These are phyloP conservation scores for Candolleomyces efflorescens DNA, from an alignment of 768 basidiomycete genomes.

Conservation along the genomic window DNA sequence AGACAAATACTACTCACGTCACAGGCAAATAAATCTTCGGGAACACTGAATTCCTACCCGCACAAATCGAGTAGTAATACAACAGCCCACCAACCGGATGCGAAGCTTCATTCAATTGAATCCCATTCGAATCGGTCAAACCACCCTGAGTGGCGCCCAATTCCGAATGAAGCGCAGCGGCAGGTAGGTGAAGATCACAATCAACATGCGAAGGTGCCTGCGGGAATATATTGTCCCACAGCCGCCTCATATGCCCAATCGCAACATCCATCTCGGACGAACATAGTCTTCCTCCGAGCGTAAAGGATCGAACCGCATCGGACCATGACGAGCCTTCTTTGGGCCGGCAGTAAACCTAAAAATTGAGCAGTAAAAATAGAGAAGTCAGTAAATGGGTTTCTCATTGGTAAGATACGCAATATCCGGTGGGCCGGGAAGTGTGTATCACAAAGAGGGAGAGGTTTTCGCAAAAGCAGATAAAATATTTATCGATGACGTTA, in stretches of 20 bases:
- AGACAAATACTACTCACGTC: slow-evolving; percentile 18
- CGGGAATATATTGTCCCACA: slow-evolving; percentile 29
- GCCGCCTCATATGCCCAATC: slow-evolving; percentile 18
- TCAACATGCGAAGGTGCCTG: slow-evolving; percentile 18
- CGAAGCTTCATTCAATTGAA: slow-evolving; percentile 11
- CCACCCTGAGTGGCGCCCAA: background rate
- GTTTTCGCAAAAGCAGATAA: no score
- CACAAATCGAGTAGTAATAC: slow-evolving; percentile 26
- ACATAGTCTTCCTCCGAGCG: slow-evolving; percentile 23
- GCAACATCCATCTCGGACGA: slow-evolving; percentile 18
- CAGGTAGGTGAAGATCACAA: slow-evolving; percentile 17
- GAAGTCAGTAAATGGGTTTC: no score
- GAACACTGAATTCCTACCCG: slow-evolving; percentile 21
- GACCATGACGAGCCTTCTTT: slow-evolving; percentile 23
- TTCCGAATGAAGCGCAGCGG: background rate
- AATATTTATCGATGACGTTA: background rate
- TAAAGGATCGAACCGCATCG: slow-evolving; percentile 21
- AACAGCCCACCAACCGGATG: slow-evolving; percentile 24
- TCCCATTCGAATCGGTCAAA: background rate
- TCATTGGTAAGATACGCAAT: no score
- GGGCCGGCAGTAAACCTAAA: slow-evolving; percentile 26
- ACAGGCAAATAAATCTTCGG: slow-evolving; percentile 30
- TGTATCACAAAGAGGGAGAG: no score
- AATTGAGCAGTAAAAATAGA: background rate
- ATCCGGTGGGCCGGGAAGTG: no score